Conservation (phyloP, 768 basidiomycete species). For the Melanogaster broomeanus region DNA sequence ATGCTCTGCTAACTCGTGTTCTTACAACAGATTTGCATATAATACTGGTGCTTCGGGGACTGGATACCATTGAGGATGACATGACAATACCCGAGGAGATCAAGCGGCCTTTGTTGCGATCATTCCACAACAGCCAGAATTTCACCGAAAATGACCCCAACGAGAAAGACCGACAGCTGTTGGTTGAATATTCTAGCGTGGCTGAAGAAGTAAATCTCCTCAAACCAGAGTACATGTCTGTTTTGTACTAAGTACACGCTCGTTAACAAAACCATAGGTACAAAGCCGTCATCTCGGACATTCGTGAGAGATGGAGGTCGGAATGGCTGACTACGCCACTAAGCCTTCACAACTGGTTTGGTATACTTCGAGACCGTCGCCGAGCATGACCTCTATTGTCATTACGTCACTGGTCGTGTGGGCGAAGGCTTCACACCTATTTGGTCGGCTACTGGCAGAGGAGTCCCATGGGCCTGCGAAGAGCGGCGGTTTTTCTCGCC, state of each 20-base stretch:
- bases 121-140: slow-evolving; percentile 86
- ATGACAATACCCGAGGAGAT: slow-evolving; percentile 88
- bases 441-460: slow-evolving; percentile 84
- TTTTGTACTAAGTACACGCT: not conserved
- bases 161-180: slow-evolving; percentile 85
- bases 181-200: slow-evolving; percentile 81
- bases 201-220: slow-evolving; percentile 79
- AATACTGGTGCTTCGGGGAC: slow-evolving; percentile 93
- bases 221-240: slow-evolving; percentile 49
- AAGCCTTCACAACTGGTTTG: slow-evolving; percentile 68
- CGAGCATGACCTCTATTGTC: slow-evolving; percentile 97
- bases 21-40: slow-evolving; percentile 78
- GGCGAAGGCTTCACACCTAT: slow-evolving; percentile 92
- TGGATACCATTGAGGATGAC: slow-evolving; percentile 99
- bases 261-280: slow-evolving; percentile 47
- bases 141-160: slow-evolving; percentile 80
- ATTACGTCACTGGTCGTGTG: slow-evolving; percentile 97
- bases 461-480: slow-evolving; percentile 66
- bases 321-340: slow-evolving; percentile 97
- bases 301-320: slow-evolving; percentile 84
- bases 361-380: slow-evolving; percentile 72
- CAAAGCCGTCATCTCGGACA: slow-evolving; percentile 78
- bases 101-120: slow-evolving; percentile 84
- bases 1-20: not conserved
- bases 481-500: slow-evolving; percentile 95